Evolutionary conservation across 2,329 filamentous ascomycete species (phyloP), one percentile per base, ranked within the genome.

Genomic region (Xylariaceae sp.): DNA sequence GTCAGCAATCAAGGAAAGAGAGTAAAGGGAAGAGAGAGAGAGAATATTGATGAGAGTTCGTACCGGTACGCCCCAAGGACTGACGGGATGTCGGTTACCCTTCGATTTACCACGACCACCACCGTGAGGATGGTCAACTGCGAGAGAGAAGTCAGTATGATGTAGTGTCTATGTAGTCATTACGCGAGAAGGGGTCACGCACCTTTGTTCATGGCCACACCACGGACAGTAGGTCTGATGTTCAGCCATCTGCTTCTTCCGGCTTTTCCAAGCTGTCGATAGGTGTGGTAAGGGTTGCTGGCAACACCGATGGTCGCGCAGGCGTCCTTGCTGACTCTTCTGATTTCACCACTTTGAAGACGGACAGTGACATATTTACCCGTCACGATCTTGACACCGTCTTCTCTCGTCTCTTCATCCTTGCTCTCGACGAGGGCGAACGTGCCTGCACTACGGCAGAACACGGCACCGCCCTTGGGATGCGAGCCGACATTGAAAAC

Each of bases 51-150:
- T 40, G 40, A 17, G 22, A 52, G 32, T 55, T 81, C 88, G 73
- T 85, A 94, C 90, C 64, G 89, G 92, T 64, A 83, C 85, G 66
- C 94, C 93, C 93, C 94, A 98, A 48, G 93, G 93, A 71, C 89
- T 95, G 59, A 93, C 89, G 25, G 94, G 93, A 64, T 95, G 79
- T 50, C 91, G 83, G 65, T 96, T 95, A 82, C 93, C 90, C 88
- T 98, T 98, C 47, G 90, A 96, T 74, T 98, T 98, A 74, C 93
- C 93, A 77, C 94, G 83, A 70, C 93, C 93, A 86, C 93, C 93
- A 80, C 93, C 93, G 68, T 98, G 93, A 63, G 93, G 93, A 77
- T 98, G 93, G 64, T 98, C 93, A 60, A 83, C 87, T 82, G 60
- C 53, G 36, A 50, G 25, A 11, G 11, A 45, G 16, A 19, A 43